Conservation (phyloP, 768 basidiomycete genomes). For the Mycena floridula region DNA sequence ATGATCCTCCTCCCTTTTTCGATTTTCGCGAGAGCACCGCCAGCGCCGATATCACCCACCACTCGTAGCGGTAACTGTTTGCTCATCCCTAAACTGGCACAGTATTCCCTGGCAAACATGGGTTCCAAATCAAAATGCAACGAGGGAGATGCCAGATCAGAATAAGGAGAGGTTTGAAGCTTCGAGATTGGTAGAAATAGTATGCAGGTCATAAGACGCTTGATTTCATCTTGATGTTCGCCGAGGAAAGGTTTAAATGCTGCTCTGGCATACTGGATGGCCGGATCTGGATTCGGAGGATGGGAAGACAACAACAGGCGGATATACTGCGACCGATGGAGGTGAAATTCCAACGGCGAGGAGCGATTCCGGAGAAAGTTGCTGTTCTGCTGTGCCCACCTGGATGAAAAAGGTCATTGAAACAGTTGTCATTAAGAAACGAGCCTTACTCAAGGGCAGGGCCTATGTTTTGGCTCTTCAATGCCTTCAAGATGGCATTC, state of each 20-base stretch:
- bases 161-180: constrained; percentile 67
- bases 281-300: constrained; percentile 49
- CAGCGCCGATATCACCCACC: constrained; percentile 88
- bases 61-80: constrained; percentile 83
- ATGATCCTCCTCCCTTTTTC: constrained; percentile 93
- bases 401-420: constrained; percentile 22
- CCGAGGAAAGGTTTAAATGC: constrained; percentile 59
- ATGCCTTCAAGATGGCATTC: constrained; percentile 63
- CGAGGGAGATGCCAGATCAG: constrained; percentile 63
- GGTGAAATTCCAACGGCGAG: constrained; percentile 82
- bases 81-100: constrained; percentile 82
- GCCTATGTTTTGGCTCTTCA: constrained; percentile 58
- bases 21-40: constrained; percentile 85
- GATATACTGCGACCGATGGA: constrained; percentile 89
- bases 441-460: constrained; percentile 71
- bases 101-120: constrained; percentile 86
- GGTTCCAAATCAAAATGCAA: constrained; percentile 76
- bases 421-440: constrained; percentile 3
- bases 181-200: constrained; percentile 64
- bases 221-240: constrained; percentile 58
- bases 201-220: constrained; percentile 63
- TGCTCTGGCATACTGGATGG: constrained; percentile 70
- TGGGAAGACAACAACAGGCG: constrained; percentile 63
- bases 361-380: constrained; percentile 59
- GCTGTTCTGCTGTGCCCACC: constrained; percentile 73